Evolutionary conservation across 169 alveolate species (phyloP), one percentile per base, ranked within the genome.

Genomic region (Plasmodium vinckei): DNA sequence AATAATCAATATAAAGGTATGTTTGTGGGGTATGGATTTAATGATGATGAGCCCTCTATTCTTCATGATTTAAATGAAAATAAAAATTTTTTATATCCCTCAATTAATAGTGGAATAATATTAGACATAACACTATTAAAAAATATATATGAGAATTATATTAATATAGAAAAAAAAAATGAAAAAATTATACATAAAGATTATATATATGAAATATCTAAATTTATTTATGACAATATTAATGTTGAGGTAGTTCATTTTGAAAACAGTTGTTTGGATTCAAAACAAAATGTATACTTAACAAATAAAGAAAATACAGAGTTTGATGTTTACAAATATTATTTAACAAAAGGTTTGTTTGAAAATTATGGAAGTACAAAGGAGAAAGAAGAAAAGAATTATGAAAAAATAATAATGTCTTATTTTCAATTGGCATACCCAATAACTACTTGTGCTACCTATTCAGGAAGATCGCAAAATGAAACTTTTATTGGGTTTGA

Each of bases 41-140:
- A 21, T 15, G 54, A 5, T 17, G 17, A 72, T n/a, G 21, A 39
- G 2, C 0, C 25, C 15, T 33, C 7, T 1, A 33, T 3, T 33
- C 5, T 4, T 33, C 42, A 33, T 7, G 3, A 4, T 33, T 3
- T 33, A 3, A 10, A 53, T 42, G 5, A 13, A 2, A 17, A 51
- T 9, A 49, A 21, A 9, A 57, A 57, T 10, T 25, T 61, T 42
- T n/a, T 21, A 5, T 65, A 54, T 47, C 69, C 69, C 1, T 65
- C 79, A 25, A 7, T 86, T 15, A 86, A 86, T 27, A 86, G 87
- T 44, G 91, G 91, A 13, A 44, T 86, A 3, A 54, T 73, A 12
- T 33, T 73, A 15, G 87, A 73, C 25, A 73, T 73, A 21, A 19
- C 12, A 6, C 57, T 86, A 53, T 60, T 86, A 60, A 68, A 54